Percentiles rank a stretch among this genome's conserved stretches.
Conservation (phyloP, 495 filamentous ascomycete species). For the Hypoxylon crocopeplum region DNA sequence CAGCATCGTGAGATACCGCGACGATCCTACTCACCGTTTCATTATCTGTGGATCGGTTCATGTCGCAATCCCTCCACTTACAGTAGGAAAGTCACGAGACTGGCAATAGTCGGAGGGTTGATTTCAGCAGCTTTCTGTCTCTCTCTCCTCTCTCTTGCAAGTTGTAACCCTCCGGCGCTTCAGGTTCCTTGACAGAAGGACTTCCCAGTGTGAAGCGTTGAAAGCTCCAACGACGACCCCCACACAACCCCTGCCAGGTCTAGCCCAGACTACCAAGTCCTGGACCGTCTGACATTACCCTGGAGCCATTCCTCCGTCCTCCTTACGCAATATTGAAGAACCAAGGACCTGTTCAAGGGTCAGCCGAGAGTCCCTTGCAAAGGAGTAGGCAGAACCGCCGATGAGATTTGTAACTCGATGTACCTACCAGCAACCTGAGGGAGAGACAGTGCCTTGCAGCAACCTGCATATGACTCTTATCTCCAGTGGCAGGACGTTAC, state of each 20-base stretch:
- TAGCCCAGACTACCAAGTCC: constrained; percentile 27
- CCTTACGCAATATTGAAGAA: constrained; percentile 13
- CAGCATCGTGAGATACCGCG: constrained; percentile 31
- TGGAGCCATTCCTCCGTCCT: constrained; percentile 31
- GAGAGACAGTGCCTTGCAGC: constrained; percentile 33
- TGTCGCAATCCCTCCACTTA: constrained; percentile 33
- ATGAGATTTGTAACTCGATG: constrained; percentile 8
- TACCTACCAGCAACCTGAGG: constrained; percentile 2
- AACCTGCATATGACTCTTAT: constrained; percentile 33
- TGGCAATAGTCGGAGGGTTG: constrained; percentile 6
- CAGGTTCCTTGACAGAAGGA: constrained; percentile 16
- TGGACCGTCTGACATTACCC: constrained; percentile 31
- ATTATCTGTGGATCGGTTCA: constrained; percentile 35
- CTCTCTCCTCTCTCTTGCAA: not conserved
- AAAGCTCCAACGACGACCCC: constrained; percentile 30
- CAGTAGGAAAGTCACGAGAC: constrained; percentile 33
- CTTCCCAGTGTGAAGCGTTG: constrained; percentile 7
- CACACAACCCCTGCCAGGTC: constrained; percentile 34
- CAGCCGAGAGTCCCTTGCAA: constrained; percentile 16
- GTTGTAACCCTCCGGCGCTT: constrained; percentile 24
- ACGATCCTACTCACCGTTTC: constrained; percentile 35
- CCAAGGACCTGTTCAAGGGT: constrained; percentile 21
- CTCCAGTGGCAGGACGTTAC: constrained; percentile 15
- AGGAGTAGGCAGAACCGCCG: constrained; percentile 4
- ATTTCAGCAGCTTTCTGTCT: constrained; percentile 11